Conservation (phyloP, 805 yeast genomes). For the Myxozyma vanderwaltii region DNA sequence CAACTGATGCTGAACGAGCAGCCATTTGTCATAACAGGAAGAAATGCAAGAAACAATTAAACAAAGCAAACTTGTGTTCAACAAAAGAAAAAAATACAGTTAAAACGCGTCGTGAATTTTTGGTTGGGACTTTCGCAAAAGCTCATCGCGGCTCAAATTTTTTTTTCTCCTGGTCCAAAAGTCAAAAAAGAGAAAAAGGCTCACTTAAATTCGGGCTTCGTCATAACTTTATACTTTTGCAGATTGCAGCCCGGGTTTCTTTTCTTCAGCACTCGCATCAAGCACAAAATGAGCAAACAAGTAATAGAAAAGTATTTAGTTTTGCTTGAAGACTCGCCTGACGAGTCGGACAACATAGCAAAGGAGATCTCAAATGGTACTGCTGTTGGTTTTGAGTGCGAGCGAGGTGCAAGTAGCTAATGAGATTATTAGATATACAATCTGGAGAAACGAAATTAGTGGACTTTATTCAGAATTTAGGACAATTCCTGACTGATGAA, state of each 20-base stretch:
- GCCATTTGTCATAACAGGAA: not conserved
- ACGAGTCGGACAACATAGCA: constrained; percentile 20
- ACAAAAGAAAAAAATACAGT: no score
- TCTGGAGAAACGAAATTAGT: constrained; percentile 46
- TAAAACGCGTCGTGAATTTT: not conserved
- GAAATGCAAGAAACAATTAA: not conserved
- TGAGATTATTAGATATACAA: constrained; percentile 34
- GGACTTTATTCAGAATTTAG: constrained; percentile 58
- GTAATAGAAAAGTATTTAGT: constrained; percentile 24
- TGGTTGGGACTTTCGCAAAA: constrained; percentile 1
- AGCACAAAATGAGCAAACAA: constrained; percentile 11
- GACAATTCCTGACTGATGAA: constrained; percentile 64
- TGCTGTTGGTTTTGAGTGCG: not conserved
- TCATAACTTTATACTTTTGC: not conserved
- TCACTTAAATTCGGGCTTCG: no score
- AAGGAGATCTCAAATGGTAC: constrained; percentile 20
- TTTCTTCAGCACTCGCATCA: not conserved
- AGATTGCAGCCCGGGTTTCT: not conserved
- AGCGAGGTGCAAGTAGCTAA: not conserved
- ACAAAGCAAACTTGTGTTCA: not conserved
- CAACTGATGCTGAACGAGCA: not conserved
- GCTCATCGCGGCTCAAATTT: constrained; percentile 4
- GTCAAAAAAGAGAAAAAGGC: no score
- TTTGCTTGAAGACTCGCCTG: constrained; percentile 9
- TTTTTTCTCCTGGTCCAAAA: no score